Evolutionary conservation across 176 grass and related monocot genomes (phyloP).

Genomic region (Areca catechu): DNA sequence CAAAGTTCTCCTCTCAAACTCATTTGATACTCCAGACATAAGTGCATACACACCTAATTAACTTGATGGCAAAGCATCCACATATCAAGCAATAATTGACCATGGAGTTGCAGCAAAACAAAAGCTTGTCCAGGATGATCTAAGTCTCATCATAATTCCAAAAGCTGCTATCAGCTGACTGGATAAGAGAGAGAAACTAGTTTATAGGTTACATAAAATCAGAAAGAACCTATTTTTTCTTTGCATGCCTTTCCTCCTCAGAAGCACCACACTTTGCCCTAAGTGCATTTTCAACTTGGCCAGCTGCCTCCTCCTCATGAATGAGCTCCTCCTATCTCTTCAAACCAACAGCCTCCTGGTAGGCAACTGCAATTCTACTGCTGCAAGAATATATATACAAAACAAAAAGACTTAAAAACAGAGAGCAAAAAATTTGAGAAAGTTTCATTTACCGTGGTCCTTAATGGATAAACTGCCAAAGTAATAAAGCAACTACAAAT

Average conservation of each 20-base stretch:
- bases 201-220: background rate
- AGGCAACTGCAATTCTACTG: slow-evolving; percentile 86
- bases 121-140: too few relatives aligned
- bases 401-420: slow-evolving; percentile 1
- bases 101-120: too few relatives aligned
- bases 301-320: slow-evolving; percentile 89
- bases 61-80: too few relatives aligned
- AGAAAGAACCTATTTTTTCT: slow-evolving; percentile 74
- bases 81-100: too few relatives aligned
- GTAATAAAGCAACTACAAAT: background rate
- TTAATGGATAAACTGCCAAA: background rate
- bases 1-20: too few relatives aligned
- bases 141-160: too few relatives aligned
- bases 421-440: background rate
- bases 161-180: too few relatives aligned
- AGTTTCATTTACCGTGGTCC: background rate
- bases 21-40: too few relatives aligned
- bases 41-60: too few relatives aligned
- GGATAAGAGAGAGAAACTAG: too few relatives aligned
- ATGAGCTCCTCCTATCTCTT: slow-evolving; percentile 96
- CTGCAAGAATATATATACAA: slow-evolving; percentile 29
- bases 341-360: slow-evolving; percentile 86
- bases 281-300: slow-evolving; percentile 56
- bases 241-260: slow-evolving; percentile 82
- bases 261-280: slow-evolving; percentile 55